These are phyloP conservation scores for Lachancea fermentati DNA, from an alignment of 805 yeast species.

Conservation along the genomic window DNA sequence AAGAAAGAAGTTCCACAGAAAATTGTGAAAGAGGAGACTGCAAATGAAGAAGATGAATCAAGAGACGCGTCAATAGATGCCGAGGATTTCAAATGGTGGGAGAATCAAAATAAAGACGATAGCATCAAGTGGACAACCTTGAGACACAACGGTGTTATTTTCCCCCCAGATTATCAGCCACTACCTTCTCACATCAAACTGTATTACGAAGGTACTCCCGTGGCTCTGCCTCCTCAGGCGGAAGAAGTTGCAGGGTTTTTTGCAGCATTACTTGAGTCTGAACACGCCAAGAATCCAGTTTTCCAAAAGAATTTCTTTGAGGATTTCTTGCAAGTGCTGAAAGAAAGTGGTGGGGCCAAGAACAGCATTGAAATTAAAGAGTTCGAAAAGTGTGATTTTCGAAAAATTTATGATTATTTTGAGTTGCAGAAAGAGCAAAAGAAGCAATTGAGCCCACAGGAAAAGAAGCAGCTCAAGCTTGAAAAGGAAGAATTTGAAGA, in stretches of 20 bases:
- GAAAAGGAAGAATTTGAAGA: conserved; percentile 77
- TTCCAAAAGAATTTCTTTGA: conserved; percentile 83
- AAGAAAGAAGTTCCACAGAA: conserved; percentile 3
- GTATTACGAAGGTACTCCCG: conserved; percentile 71
- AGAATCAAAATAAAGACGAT: conserved; percentile 61
- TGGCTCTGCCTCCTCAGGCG: conserved; percentile 68
- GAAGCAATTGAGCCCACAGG: conserved; percentile 61
- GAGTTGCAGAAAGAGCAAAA: conserved; percentile 67
- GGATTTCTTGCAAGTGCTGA: conserved; percentile 66
- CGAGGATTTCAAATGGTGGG: conserved; percentile 81
- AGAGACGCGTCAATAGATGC: conserved; percentile 48
- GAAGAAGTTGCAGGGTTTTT: conserved; percentile 97
- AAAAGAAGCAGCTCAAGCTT: conserved; percentile 64
- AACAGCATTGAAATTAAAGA: conserved; percentile 42
- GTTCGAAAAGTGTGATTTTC: conserved; percentile 72
- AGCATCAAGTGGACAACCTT: conserved; percentile 80
- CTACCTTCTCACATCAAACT: conserved; percentile 73
- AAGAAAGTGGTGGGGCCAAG: conserved; percentile 61
- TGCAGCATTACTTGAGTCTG: conserved; percentile 82
- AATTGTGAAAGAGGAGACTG: conserved; percentile 5
- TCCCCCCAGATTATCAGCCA: conserved; percentile 89
- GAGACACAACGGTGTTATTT: conserved; percentile 85
- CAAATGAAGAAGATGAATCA: conserved; percentile 17
- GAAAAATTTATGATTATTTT: conserved; percentile 64
- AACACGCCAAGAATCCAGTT: conserved; percentile 80